phyloP scores from a whole-genome alignment of 1,284 basidiomycete genomes.

The Rhizopogon parksii region DNA sequence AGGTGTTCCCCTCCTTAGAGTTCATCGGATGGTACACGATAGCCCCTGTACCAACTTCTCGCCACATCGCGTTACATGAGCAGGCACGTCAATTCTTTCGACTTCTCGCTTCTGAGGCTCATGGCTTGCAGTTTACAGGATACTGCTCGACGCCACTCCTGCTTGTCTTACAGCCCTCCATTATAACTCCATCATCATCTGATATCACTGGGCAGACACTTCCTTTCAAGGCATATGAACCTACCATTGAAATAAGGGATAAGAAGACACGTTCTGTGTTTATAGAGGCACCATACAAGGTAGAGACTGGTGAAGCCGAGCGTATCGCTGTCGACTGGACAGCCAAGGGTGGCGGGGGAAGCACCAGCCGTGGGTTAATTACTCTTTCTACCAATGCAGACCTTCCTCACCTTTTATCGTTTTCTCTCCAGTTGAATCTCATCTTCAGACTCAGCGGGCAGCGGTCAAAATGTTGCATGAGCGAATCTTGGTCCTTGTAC shows the following conservation, averaged over 20 bases:
- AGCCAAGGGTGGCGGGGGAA: conserved; percentile 80
- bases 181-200: conserved; percentile 39
- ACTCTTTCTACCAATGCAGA: background rate
- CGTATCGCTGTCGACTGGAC: conserved; percentile 97
- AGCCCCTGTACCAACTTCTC: conserved; percentile 59
- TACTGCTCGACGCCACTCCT: conserved; percentile 75
- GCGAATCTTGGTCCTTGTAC: conserved; percentile 74
- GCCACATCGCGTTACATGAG: conserved; percentile 79
- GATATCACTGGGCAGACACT: conserved; percentile 63
- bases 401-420: conserved; percentile 3
- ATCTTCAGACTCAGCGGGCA: conserved; percentile 85
- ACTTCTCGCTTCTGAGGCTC: background rate
- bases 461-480: conserved; percentile 96
- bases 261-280: conserved; percentile 73
- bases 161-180: conserved; percentile 59
- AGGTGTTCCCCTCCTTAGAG: conserved; percentile 94
- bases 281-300: conserved; percentile 73
- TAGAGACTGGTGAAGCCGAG: conserved; percentile 98
- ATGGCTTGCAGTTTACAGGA: conserved; percentile 48
- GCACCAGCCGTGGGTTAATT: conserved; percentile 60
- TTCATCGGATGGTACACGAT: conserved; percentile 97
- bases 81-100: conserved; percentile 46
- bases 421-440: conserved; percentile 66
- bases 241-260: conserved; percentile 76
- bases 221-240: conserved; percentile 86